Base-by-base conservation (phyloP, 2,329 filamentous ascomycete species). In the Pseudocercospora ulei region DNA sequence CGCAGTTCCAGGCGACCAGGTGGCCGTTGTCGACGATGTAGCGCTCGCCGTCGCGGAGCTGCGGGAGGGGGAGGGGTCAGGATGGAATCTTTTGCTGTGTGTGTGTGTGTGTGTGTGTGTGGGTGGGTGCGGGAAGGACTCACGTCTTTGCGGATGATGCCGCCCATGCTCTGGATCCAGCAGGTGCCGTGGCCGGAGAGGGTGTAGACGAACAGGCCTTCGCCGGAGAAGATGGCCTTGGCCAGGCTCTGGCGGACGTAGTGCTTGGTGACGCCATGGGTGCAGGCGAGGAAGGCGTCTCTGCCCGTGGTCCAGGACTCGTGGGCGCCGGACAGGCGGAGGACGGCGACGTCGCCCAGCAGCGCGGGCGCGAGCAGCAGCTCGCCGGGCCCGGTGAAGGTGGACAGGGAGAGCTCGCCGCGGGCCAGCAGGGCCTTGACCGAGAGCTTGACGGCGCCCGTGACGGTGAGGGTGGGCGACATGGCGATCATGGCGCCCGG, bases 401-500 rank as follows among this genome's bases (percentile, higher is more conserved):
- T 80, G 1, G 85, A 92, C 42, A 76, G 75, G 1, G 75, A 63
- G 68, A 96, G 75, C 34, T 93, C 83, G 36, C 81, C 81, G 35
- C 86, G 81, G 0, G 79, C 73, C 30, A 96, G 67, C n/a, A 93
- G 68, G 65, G 95, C 96, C 65, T 94, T 95, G 65, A 92, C 69
- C 42, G 76, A 81, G 62, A 98, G 93, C 47, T 88, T 90, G 50
- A 92, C 62, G 26, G 71, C 70, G 39, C 90, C 90, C 62, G 81
- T 82, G 30, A 96, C 74, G 0, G 81, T 87, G 38, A 98, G 73
- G 5, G 81, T 82, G 2, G 84, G 80, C 2, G 83, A 86, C 90
- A 96, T 98, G 56, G 84, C 83, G 53, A 98, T 84, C 86, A 98
- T 90, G 39, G 78, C 74, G 8, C 87, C 84, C 11, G 90, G 86